Percentiles rank a stretch among this genome's conserved stretches.
These are phyloP conservation scores for Scenedesmus sp. DNA, from an alignment of 163 green algal genomes.

Conservation along the genomic window DNA sequence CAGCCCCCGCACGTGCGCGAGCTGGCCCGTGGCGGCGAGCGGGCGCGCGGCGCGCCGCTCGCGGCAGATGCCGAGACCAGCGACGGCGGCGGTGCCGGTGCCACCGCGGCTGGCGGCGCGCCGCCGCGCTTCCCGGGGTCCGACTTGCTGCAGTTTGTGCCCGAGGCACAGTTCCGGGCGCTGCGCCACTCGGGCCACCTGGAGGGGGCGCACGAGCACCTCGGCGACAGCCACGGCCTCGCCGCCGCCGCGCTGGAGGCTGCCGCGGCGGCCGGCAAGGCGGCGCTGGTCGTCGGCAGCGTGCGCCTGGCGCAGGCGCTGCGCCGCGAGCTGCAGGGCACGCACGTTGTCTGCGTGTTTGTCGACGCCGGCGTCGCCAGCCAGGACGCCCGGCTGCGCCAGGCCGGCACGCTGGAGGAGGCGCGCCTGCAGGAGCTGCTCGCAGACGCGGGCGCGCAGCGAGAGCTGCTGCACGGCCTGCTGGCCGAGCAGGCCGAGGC, in stretches of 20 bases:
- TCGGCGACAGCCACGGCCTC: constrained; percentile 47
- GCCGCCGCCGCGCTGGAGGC: constrained; percentile 37
- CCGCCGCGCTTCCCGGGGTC: no score
- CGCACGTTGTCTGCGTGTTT: constrained; percentile 50
- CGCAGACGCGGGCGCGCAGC: constrained; percentile 44
- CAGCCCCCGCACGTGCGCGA: no score
- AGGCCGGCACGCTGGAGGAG: constrained; percentile 56
- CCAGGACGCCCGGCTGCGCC: constrained; percentile 63
- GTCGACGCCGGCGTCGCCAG: constrained; percentile 46
- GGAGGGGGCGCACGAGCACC: constrained; percentile 9
- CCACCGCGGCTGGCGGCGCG: neutral
- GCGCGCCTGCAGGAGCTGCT: constrained; percentile 49
- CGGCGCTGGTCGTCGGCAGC: constrained; percentile 55
- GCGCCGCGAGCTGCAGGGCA: constrained; percentile 20
- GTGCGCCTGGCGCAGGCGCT: constrained; percentile 51
- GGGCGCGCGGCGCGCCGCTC: no score
- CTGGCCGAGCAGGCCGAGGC: constrained; percentile 6
- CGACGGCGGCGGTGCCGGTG: neutral
- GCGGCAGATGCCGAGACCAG: no score
- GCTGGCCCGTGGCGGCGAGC: no score
- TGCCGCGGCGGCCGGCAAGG: constrained; percentile 44
- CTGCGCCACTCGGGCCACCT: constrained; percentile 37
- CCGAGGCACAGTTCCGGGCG: constrained; percentile 17
- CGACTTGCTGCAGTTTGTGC: constrained; percentile 39
- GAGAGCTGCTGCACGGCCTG: constrained; percentile 27